phyloP scores from a whole-genome alignment of 345 rosid genomes.

The Murraya paniculata region DNA sequence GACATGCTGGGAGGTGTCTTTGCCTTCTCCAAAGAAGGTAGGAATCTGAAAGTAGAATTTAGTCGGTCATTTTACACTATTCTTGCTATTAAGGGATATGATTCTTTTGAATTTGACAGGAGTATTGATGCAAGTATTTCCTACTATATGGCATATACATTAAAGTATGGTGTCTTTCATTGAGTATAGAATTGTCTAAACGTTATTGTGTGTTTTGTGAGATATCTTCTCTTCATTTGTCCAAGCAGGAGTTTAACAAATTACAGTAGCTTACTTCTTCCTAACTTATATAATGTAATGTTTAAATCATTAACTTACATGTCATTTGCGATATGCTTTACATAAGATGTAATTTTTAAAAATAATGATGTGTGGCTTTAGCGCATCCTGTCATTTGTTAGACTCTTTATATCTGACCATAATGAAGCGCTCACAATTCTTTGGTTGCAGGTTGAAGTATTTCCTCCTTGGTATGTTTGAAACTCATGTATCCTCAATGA shows the following conservation, averaged over 20 bases:
- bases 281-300: background rate
- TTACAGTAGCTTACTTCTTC: background rate
- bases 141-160: background rate
- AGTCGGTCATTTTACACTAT: background rate
- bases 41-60: background rate
- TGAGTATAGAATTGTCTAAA: background rate
- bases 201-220: background rate
- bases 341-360: background rate
- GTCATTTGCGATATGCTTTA: too few species aligned
- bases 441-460: conserved; percentile 47
- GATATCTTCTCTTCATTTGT: background rate
- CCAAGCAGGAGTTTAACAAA: background rate
- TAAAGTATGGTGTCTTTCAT: background rate
- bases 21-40: conserved; percentile 95
- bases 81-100: background rate
- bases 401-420: background rate
- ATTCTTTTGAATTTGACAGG: background rate
- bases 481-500: background rate
- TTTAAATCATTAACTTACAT: background rate
- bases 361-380: background rate
- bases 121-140: background rate
- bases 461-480: conserved; percentile 8
- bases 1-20: conserved; percentile 93
- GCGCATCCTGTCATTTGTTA: background rate
- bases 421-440: background rate